Evolutionary conservation across 2,329 filamentous ascomycete species (phyloP).

Genomic region (Nemania abortiva): DNA sequence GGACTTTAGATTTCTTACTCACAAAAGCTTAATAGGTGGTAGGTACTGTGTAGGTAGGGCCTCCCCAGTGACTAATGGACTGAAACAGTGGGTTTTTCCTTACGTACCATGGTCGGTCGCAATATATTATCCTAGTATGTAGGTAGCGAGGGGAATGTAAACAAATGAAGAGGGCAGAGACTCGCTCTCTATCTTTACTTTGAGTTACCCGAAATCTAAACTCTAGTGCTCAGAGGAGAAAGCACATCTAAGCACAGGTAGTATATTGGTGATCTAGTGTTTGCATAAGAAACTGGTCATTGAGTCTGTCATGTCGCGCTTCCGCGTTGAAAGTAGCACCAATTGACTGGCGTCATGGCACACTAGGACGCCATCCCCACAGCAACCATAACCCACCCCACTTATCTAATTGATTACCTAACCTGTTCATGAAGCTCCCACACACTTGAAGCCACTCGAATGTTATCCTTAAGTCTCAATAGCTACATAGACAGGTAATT

Average conservation of each 20-base stretch:
- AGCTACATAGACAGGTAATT: no score
- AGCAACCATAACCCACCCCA: constrained; percentile 31
- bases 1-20: constrained; percentile 14
- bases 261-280: background rate
- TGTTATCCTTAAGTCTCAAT: no score
- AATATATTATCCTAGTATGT: constrained; percentile 31
- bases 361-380: constrained; percentile 28
- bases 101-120: constrained; percentile 49
- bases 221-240: background rate
- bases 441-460: no score
- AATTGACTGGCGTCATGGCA: constrained; percentile 1
- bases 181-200: background rate
- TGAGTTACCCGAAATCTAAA: background rate
- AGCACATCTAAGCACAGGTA: background rate
- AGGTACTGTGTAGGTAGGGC: no score
- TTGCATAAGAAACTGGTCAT: background rate
- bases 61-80: constrained; percentile 21
- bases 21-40: constrained; percentile 5
- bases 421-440: no score
- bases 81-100: constrained; percentile 40
- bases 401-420: background rate
- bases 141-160: constrained; percentile 29
- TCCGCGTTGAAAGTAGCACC: background rate
- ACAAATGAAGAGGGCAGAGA: constrained; percentile 24
- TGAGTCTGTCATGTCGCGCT: background rate